phyloP scores from a whole-genome alignment of 495 filamentous ascomycete species.

The Penicillium samsonianum region DNA sequence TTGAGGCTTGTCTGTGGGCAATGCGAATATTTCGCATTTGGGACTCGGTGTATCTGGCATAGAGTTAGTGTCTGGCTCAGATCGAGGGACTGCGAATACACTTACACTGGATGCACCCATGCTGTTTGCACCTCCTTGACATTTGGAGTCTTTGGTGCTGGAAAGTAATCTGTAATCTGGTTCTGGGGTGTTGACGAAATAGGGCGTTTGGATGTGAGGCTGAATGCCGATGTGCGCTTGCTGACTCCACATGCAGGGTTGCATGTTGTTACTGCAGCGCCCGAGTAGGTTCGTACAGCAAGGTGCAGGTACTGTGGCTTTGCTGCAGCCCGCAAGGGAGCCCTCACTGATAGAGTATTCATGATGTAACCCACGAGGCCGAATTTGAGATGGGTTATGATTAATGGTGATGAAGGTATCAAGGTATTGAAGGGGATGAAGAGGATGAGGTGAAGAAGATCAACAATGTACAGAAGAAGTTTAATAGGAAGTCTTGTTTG shows the following conservation, averaged over 20 bases:
- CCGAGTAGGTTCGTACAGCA: slow-evolving; percentile 30
- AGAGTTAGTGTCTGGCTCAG: slow-evolving; percentile 9
- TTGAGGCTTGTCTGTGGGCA: slow-evolving; percentile 66
- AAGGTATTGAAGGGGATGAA: background rate
- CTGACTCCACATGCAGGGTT: slow-evolving; percentile 19
- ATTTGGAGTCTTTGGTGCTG: slow-evolving; percentile 35
- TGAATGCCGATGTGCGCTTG: slow-evolving; percentile 15
- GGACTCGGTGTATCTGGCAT: slow-evolving; percentile 58
- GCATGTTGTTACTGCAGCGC: slow-evolving; percentile 21
- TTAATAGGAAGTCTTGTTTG: background rate
- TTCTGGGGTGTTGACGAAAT: slow-evolving; percentile 42
- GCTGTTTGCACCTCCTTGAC: slow-evolving; percentile 40
- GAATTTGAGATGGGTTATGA: background rate
- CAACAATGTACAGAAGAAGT: background rate
- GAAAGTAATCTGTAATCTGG: slow-evolving; percentile 44
- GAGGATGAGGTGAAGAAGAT: background rate
- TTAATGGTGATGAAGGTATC: background rate
- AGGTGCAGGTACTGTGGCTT: slow-evolving; percentile 33
- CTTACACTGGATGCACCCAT: slow-evolving; percentile 50
- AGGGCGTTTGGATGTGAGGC: slow-evolving; percentile 30
- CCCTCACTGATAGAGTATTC: slow-evolving; percentile 32
- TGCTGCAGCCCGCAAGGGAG: slow-evolving; percentile 36
- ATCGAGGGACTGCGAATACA: background rate
- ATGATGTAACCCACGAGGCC: slow-evolving; percentile 22
- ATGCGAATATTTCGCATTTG: slow-evolving; percentile 64